Conservation (phyloP, 192 early-diverging fungal genomes). For the Linnemannia zychae region DNA sequence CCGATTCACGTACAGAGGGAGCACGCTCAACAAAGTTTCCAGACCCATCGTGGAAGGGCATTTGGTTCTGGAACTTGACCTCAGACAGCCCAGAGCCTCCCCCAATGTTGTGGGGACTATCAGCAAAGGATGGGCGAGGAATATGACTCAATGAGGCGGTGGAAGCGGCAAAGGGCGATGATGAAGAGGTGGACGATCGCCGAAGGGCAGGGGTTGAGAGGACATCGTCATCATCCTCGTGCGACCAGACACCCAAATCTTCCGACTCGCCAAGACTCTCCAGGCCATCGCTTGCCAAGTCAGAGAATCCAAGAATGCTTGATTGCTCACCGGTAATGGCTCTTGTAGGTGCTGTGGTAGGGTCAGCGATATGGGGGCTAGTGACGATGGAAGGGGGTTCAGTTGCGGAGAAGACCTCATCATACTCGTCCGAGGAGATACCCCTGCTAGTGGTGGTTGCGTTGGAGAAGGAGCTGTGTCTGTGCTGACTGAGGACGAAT, state of each 20-base stretch:
- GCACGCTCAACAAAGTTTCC: slow-evolving; percentile 35
- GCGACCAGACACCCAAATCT: slow-evolving; percentile 49
- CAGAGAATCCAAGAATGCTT: slow-evolving; percentile 33
- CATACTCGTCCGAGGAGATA: slow-evolving; percentile 37
- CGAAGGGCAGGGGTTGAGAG: slow-evolving; percentile 6
- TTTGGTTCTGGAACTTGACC: slow-evolving; percentile 37
- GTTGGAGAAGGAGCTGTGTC: slow-evolving; percentile 9
- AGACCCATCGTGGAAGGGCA: slow-evolving; percentile 52
- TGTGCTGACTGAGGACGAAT: slow-evolving; percentile 37
- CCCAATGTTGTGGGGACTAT: background rate
- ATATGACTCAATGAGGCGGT: slow-evolving; percentile 30
- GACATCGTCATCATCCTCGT: slow-evolving; percentile 42
- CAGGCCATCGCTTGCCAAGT: slow-evolving; percentile 42
- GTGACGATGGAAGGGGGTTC: slow-evolving; percentile 14
- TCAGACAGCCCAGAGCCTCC: background rate
- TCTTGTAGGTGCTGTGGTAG: background rate
- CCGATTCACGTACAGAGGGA: slow-evolving; percentile 15
- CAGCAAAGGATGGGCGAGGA: slow-evolving; percentile 43
- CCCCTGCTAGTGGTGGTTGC: slow-evolving; percentile 2
- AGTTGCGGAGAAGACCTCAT: slow-evolving; percentile 24
- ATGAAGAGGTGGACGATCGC: background rate
- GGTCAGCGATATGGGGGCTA: slow-evolving; percentile 1
- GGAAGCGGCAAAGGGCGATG: slow-evolving; percentile 4
- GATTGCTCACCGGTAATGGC: slow-evolving; percentile 10
- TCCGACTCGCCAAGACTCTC: slow-evolving; percentile 42